Percentiles rank a stretch among this genome's conserved stretches.
These are phyloP conservation scores for Pythium coloratum DNA, from an alignment of 352 stramenopile genomes.

Conservation along the genomic window DNA sequence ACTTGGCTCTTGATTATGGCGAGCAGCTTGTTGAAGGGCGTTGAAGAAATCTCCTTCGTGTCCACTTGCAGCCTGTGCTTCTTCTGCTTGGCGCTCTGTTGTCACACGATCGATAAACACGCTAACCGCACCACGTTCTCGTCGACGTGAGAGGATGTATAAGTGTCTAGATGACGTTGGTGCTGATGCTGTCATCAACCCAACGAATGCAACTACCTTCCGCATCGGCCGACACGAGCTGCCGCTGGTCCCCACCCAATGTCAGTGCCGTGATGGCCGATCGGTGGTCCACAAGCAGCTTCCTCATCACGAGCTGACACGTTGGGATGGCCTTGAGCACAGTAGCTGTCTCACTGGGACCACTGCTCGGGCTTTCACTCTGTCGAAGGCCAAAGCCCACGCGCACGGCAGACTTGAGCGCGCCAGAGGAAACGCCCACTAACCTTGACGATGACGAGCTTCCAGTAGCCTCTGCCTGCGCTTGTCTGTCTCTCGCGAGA, in stretches of 20 bases:
- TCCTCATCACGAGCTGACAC: constrained; percentile 74
- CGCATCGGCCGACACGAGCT: constrained; percentile 64
- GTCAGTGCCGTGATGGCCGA: constrained; percentile 56
- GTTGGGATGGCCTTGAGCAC: constrained; percentile 51
- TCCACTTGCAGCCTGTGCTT: background rate
- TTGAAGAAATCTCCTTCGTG: background rate
- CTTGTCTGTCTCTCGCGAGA: constrained; percentile 31
- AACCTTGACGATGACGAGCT: constrained; percentile 7
- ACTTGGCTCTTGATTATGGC: background rate
- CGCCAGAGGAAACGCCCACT: constrained; percentile 8
- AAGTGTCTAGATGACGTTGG: constrained; percentile 45
- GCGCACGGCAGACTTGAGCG: constrained; percentile 10
- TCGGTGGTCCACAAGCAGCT: constrained; percentile 73
- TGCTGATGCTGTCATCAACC: constrained; percentile 75
- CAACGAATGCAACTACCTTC: constrained; percentile 79
- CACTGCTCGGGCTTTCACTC: background rate
- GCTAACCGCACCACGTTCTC: background rate
- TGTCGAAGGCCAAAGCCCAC: constrained; percentile 8
- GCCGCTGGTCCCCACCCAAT: constrained; percentile 57
- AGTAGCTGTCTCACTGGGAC: background rate
- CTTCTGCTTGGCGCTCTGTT: background rate
- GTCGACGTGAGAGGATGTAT: constrained; percentile 2
- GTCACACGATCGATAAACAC: constrained; percentile 5
- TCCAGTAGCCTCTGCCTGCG: background rate
- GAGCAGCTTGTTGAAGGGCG: background rate